Conservation (phyloP, 495 filamentous ascomycete genomes). For the Lepraria neglecta region DNA sequence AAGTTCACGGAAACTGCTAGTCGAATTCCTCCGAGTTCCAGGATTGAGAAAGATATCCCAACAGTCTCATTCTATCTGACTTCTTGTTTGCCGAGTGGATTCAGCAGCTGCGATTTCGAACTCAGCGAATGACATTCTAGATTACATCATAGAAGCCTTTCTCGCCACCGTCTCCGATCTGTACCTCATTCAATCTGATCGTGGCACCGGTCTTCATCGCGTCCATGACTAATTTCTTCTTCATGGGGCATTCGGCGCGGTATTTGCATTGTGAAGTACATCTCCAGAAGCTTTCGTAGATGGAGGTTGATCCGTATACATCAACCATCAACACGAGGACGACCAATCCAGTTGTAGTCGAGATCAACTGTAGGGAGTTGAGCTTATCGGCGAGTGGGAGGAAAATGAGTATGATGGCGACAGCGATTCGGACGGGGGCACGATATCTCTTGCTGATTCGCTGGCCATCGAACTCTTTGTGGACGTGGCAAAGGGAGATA, state of each 20-base stretch:
- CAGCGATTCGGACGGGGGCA: slow-evolving; percentile 40
- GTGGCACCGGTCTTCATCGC: slow-evolving; percentile 27
- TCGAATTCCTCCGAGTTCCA: too few species aligned
- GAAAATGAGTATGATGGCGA: slow-evolving; percentile 43
- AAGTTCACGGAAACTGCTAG: too few species aligned
- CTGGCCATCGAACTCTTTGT: slow-evolving; percentile 37
- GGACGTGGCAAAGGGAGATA: slow-evolving; percentile 40
- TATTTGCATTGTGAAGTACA: slow-evolving; percentile 31
- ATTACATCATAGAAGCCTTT: slow-evolving; percentile 5
- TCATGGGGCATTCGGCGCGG: slow-evolving; percentile 34
- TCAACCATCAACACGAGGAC: slow-evolving; percentile 45
- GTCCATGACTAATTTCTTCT: slow-evolving; percentile 33
- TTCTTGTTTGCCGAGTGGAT: neutral
- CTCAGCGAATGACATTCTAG: too few species aligned
- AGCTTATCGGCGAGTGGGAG: slow-evolving; percentile 43
- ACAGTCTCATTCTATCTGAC: too few species aligned
- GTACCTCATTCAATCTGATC: slow-evolving; percentile 38
- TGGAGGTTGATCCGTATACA: slow-evolving; percentile 44
- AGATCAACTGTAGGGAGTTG: slow-evolving; percentile 45
- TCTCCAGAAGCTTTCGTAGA: slow-evolving; percentile 38
- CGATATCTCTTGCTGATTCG: slow-evolving; percentile 44
- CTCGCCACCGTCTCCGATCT: slow-evolving; percentile 19
- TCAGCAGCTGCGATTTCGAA: neutral
- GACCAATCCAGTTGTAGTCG: slow-evolving; percentile 43
- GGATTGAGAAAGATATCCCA: too few species aligned